These are phyloP conservation scores for Pseudonitzschia pungens DNA, from an alignment of 108 stramenopile species.

Conservation along the genomic window DNA sequence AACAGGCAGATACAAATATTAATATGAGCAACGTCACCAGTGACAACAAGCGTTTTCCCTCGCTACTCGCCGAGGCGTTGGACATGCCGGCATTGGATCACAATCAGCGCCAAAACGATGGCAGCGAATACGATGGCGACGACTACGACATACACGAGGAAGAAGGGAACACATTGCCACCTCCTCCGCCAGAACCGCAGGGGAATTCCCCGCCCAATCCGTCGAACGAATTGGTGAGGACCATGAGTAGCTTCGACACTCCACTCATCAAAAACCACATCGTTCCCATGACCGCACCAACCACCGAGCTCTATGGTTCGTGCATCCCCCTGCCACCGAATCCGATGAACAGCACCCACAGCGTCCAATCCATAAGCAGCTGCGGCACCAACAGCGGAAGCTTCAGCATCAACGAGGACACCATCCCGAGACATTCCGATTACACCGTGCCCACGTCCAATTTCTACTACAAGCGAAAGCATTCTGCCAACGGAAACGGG, in stretches of 20 bases:
- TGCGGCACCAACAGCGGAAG: not conserved
- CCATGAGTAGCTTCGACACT: constrained; percentile 2
- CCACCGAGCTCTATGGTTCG: not conserved
- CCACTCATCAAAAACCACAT: not conserved
- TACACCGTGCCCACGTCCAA: constrained; percentile 33
- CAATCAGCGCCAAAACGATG: not conserved
- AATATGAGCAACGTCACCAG: too few species aligned
- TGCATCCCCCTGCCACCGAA: not conserved
- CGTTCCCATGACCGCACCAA: not conserved
- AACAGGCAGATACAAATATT: too few species aligned
- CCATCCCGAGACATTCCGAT: constrained; percentile 31
- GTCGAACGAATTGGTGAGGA: too few species aligned
- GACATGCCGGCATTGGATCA: constrained; percentile 18
- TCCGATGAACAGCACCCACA: not conserved
- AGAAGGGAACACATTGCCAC: not conserved
- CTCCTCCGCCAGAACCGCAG: not conserved
- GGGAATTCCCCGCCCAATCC: not conserved
- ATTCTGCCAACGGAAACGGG: not conserved
- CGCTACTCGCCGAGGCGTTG: constrained; percentile 21
- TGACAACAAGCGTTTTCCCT: not conserved
- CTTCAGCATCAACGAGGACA: not conserved
- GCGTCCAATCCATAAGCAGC: not conserved
- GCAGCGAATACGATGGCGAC: not conserved
- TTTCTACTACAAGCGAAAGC: not conserved
- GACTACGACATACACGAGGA: not conserved